A percentile compares a stretch with the other conserved stretches of the same genome.
Conservation (phyloP, 1,284 basidiomycete genomes). For the Tranzscheliella williamsii region DNA sequence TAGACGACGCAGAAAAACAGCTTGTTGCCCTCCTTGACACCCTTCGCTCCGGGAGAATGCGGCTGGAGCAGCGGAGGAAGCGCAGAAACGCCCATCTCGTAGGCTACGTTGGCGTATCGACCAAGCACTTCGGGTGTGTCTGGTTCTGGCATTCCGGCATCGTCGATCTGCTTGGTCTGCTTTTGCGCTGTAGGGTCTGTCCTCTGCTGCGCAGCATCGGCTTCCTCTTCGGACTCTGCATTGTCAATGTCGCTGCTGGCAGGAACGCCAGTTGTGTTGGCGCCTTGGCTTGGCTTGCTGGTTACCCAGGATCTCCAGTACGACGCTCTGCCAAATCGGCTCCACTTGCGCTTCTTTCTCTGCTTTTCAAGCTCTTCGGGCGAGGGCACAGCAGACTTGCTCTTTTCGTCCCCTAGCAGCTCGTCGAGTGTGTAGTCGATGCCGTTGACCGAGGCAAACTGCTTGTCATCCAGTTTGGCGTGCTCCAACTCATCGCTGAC, state of each 20-base stretch:
- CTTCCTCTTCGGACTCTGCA: constrained; percentile 26
- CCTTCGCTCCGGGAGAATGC: constrained; percentile 41
- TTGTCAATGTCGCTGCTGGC: constrained; percentile 3
- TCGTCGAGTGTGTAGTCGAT: constrained; percentile 91
- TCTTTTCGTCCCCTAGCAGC: constrained; percentile 63
- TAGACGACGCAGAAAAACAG: constrained; percentile 95
- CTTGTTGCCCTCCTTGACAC: constrained; percentile 68
- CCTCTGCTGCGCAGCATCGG: constrained; percentile 37
- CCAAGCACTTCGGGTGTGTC: constrained; percentile 58
- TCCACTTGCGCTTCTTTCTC: constrained; percentile 15
- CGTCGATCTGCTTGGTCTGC: constrained; percentile 46
- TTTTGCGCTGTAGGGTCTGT: constrained; percentile 58
- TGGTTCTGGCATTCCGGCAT: constrained; percentile 55
- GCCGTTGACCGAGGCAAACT: constrained; percentile 95
- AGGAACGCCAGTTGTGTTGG: constrained; percentile 16
- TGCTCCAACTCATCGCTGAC: constrained; percentile 9
- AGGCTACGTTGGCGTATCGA: constrained; percentile 57
- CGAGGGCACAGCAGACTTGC: constrained; percentile 19
- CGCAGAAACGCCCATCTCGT: constrained; percentile 55
- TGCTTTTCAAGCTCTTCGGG: constrained; percentile 9
- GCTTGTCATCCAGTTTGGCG: constrained; percentile 72
- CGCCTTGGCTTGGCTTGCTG: constrained; percentile 1
- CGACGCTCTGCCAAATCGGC: constrained; percentile 27
- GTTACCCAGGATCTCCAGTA: constrained; percentile 31
- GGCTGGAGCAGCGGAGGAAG: constrained; percentile 53